These are phyloP conservation scores for Tilletia horrida DNA, from an alignment of 1,284 basidiomycete species.

Conservation along the genomic window DNA sequence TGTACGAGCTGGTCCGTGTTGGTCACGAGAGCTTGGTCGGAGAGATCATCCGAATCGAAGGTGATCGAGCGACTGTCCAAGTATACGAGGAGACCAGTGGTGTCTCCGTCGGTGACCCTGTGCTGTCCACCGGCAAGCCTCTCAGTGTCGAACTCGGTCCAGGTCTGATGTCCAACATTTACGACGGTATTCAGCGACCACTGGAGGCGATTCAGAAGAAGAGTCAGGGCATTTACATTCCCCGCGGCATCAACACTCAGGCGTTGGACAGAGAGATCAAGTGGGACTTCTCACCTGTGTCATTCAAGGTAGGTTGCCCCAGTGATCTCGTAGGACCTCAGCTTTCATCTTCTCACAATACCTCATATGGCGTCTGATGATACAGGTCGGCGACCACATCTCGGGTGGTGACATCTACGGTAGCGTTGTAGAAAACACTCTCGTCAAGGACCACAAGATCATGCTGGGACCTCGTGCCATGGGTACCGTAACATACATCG, in stretches of 20 bases:
- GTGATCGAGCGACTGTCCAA: slow-evolving; percentile 77
- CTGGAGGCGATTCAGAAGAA: slow-evolving; percentile 87
- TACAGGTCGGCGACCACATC: slow-evolving; percentile 76
- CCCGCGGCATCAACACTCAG: slow-evolving; percentile 86
- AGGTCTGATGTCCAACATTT: slow-evolving; percentile 96
- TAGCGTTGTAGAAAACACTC: slow-evolving; percentile 90
- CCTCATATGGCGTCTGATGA: no score
- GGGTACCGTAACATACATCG: slow-evolving; percentile 89
- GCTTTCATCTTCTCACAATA: slow-evolving; percentile 6
- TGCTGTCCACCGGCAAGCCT: slow-evolving; percentile 93
- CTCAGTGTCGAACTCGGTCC: slow-evolving; percentile 96
- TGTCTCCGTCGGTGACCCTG: slow-evolving; percentile 93
- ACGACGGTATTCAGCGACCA: slow-evolving; percentile 62
- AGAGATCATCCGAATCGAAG: slow-evolving; percentile 54
- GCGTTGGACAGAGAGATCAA: slow-evolving; percentile 81
- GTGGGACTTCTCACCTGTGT: slow-evolving; percentile 93
- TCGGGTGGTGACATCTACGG: slow-evolving; percentile 96
- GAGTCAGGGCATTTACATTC: slow-evolving; percentile 97
- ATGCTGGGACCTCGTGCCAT: slow-evolving; percentile 90
- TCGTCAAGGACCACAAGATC: slow-evolving; percentile 94
- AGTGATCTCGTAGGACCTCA: no score
- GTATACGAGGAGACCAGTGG: slow-evolving; percentile 84
- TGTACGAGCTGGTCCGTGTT: slow-evolving; percentile 55
- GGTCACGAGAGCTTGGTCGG: slow-evolving; percentile 54
- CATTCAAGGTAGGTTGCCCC: slow-evolving; percentile 59